Conservation (phyloP, 257 asterid species). For the Ehretia macrophylla region DNA sequence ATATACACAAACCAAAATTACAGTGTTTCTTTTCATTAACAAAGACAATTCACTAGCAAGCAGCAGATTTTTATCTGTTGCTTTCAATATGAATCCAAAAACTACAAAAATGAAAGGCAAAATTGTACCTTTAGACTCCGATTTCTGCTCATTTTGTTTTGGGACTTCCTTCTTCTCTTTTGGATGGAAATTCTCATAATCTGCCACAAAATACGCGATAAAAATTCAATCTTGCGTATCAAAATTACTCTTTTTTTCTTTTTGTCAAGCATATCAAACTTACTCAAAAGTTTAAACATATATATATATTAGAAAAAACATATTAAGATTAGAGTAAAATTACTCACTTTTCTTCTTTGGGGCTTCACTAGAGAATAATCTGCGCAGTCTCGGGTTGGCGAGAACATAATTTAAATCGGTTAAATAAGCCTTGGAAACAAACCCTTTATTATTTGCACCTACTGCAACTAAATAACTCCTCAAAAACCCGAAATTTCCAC, state of each 20-base stretch:
- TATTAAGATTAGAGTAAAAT: too few relatives aligned
- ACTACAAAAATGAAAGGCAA: neutral
- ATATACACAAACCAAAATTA: too few relatives aligned
- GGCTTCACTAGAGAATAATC: conserved; percentile 55
- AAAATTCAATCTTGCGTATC: too few relatives aligned
- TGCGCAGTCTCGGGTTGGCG: conserved; percentile 36
- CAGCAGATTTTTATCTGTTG: neutral
- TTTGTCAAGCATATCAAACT: neutral
- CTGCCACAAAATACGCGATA: conserved; percentile 44
- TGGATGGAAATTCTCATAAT: conserved; percentile 56
- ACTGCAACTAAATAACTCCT: conserved; percentile 68
- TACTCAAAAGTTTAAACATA: too few relatives aligned
- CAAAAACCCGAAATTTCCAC: conserved; percentile 49
- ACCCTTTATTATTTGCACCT: conserved; percentile 27
- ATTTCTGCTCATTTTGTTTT: conserved; percentile 45
- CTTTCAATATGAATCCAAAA: neutral
- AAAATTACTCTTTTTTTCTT: too few relatives aligned
- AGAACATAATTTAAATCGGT: conserved; percentile 36
- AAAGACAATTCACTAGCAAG: too few relatives aligned
- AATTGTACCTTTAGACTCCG: conserved; percentile 54
- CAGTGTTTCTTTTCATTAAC: neutral
- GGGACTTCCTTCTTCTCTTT: conserved; percentile 53
- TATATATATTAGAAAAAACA: too few relatives aligned
- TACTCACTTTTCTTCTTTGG: conserved; percentile 74
- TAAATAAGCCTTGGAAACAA: conserved; percentile 24